Conservation (phyloP, 129 eudicot genomes). For the Kitagawia praeruptora region DNA sequence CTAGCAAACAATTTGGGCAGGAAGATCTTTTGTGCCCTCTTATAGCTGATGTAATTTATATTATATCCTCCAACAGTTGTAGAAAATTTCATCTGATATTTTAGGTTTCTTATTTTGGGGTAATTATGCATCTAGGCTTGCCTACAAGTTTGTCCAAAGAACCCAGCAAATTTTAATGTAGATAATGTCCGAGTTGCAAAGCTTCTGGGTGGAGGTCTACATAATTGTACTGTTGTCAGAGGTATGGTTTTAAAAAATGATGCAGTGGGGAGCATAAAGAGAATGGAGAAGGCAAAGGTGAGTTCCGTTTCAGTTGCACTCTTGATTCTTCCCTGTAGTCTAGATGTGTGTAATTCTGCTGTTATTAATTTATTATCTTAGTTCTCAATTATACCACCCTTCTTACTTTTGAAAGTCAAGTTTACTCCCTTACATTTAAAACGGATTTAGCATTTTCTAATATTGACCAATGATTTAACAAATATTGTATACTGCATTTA, state of each 20-base stretch:
- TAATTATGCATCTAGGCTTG: constrained; percentile 54
- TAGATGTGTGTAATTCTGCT: background rate
- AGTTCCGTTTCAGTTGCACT: background rate
- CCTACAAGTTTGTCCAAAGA: constrained; percentile 91
- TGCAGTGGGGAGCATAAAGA: constrained; percentile 84
- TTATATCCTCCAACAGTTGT: background rate
- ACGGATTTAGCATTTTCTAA: too few species aligned
- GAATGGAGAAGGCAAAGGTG: constrained; percentile 82
- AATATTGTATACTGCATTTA: too few species aligned
- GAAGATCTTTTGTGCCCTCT: constrained; percentile 63
- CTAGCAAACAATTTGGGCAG: constrained; percentile 87
- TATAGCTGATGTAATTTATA: constrained; percentile 58
- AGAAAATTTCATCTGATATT: background rate
- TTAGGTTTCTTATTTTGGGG: background rate
- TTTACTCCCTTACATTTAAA: background rate
- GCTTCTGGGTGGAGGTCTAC: constrained; percentile 84
- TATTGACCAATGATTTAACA: background rate
- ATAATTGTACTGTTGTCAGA: constrained; percentile 55
- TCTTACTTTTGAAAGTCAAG: background rate
- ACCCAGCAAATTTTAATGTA: constrained; percentile 81
- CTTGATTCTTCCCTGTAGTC: background rate
- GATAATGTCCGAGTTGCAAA: constrained; percentile 95
- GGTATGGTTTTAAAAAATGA: constrained; percentile 84
- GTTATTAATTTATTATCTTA: too few species aligned
- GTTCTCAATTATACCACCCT: background rate